Evolutionary conservation across 352 stramenopile species (phyloP).

Genomic region (Globisporangium barbulae): DNA sequence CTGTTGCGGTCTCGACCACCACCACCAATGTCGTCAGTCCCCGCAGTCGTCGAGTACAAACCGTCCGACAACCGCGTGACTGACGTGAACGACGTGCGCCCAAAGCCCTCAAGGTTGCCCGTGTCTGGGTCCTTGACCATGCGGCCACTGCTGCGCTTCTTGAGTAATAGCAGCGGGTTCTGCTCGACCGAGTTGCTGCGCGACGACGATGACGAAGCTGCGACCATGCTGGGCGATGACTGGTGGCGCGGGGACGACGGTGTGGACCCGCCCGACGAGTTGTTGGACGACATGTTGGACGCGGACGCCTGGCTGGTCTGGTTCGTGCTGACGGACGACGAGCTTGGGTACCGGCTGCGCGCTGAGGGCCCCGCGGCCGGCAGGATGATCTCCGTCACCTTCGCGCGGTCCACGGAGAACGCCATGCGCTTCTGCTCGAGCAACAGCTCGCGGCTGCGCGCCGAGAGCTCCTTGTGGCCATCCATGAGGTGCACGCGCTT

Average conservation of each 20-base stretch:
- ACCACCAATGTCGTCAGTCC: neutral
- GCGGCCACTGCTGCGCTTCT: constrained; percentile 51
- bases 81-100: constrained; percentile 72
- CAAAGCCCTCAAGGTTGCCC: constrained; percentile 53
- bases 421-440: constrained; percentile 87
- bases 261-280: constrained; percentile 29
- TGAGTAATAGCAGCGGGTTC: constrained; percentile 32
- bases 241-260: constrained; percentile 25
- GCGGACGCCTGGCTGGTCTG: constrained; percentile 6
- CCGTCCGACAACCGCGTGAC: constrained; percentile 58
- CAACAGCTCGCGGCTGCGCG: constrained; percentile 70
- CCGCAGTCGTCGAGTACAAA: constrained; percentile 21
- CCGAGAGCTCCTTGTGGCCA: constrained; percentile 82
- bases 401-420: constrained; percentile 78
- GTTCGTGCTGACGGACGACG: constrained; percentile 36
- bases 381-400: constrained; percentile 84
- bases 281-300: constrained; percentile 34
- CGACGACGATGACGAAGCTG: constrained; percentile 6
- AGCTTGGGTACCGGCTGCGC: constrained; percentile 52
- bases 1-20: constrained; percentile 23
- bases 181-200: constrained; percentile 49
- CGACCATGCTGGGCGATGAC: constrained; percentile 34
- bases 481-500: constrained; percentile 87
- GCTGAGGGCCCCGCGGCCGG: constrained; percentile 43
- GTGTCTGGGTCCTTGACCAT: constrained; percentile 26